Conservation (phyloP, 202 grass and related monocot species). For the Schoenoplectus triqueter region DNA sequence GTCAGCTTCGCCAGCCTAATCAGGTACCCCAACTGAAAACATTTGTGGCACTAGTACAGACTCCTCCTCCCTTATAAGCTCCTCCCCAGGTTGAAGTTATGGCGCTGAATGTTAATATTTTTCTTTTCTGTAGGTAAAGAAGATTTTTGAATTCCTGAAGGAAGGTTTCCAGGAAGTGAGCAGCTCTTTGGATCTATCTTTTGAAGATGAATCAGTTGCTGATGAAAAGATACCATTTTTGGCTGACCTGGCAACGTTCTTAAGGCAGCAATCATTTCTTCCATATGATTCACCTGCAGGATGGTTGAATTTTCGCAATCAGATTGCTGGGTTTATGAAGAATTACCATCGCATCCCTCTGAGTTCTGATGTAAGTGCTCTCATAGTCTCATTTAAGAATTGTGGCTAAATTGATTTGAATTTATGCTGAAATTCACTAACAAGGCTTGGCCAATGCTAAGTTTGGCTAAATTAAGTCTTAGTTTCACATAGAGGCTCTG, state of each 20-base stretch:
- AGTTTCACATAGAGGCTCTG: not conserved
- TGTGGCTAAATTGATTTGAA: not conserved
- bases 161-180: slow-evolving; percentile 92
- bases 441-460: not conserved
- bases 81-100: not conserved
- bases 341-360: slow-evolving; percentile 94
- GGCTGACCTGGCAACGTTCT: slow-evolving; percentile 82
- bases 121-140: slow-evolving; percentile 71
- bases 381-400: not conserved
- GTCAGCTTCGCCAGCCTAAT: slow-evolving; percentile 91
- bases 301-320: slow-evolving; percentile 75
- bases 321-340: slow-evolving; percentile 96
- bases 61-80: not conserved
- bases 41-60: not conserved
- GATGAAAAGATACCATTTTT: slow-evolving; percentile 99
- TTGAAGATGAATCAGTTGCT: slow-evolving; percentile 91
- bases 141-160: slow-evolving; percentile 94
- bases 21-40: slow-evolving; percentile 52
- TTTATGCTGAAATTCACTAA: slow-evolving; percentile 14
- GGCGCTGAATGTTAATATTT: slow-evolving; percentile 8
- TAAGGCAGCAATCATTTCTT: slow-evolving; percentile 75
- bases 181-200: slow-evolving; percentile 93
- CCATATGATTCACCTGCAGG: slow-evolving; percentile 90
- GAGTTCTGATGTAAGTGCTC: slow-evolving; percentile 71
- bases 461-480: slow-evolving; percentile 14